Base-by-base conservation (phyloP, 139 green algal species). In the Dunaliella sp. region DNA sequence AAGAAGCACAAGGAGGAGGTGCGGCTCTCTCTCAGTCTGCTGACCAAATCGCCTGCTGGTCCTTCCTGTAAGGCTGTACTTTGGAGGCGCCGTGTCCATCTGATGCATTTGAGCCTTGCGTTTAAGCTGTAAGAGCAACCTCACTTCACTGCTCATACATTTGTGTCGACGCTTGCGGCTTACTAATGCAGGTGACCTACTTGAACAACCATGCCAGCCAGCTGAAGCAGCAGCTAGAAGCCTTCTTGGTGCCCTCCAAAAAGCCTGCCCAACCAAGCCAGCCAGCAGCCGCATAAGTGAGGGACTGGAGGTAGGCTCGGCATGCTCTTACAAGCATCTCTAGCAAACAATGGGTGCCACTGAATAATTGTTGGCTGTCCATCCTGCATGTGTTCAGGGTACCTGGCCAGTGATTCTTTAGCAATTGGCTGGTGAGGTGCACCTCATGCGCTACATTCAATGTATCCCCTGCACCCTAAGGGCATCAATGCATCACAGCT, bases 1-100 rank as follows among this genome's bases (percentile, higher is more conserved):
- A 96, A 96, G 91, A 98, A 96, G 92, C 95, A 98, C 91, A 94
- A 93, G 86, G 95, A 98, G 85, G 95, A 96, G 83, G 83, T 81
- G 72, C 72, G 74, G n/a, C n/a, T n/a, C n/a, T n/a, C n/a, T n/a
- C n/a, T n/a, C n/a, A n/a, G n/a, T n/a, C n/a, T n/a, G n/a, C n/a
- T n/a, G n/a, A n/a, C n/a, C n/a, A n/a, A n/a, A n/a, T n/a, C n/a
- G n/a, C n/a, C n/a, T n/a, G n/a, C n/a, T n/a, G n/a, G n/a, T n/a
- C n/a, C n/a, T n/a, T n/a, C n/a, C n/a, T n/a, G n/a, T n/a, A n/a
- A n/a, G n/a, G n/a, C n/a, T n/a, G n/a, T n/a, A n/a, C n/a, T n/a
- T n/a, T n/a, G n/a, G n/a, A n/a, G n/a, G n/a, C n/a, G n/a, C n/a
- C n/a, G n/a, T n/a, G n/a, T n/a, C n/a, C n/a, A n/a, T n/a, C n/a